These are phyloP conservation scores for Elsinoe ampelina DNA, from an alignment of 2,329 filamentous ascomycete species.

Conservation along the genomic window DNA sequence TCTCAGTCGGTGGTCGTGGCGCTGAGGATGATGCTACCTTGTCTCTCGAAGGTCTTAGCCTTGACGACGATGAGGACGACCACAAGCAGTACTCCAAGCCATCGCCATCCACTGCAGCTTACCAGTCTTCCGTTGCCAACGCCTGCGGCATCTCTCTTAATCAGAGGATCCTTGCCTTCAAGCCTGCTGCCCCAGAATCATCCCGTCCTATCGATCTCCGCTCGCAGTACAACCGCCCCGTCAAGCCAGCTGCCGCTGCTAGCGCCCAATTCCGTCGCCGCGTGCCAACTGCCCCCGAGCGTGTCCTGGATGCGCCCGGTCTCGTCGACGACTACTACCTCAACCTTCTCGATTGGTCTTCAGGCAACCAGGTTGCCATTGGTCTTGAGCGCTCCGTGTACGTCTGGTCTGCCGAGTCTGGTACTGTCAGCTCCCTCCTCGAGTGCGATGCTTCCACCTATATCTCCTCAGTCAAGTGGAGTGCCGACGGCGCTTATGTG, in stretches of 20 bases:
- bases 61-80: slow-evolving; percentile 64
- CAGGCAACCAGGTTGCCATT: slow-evolving; percentile 94
- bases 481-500: slow-evolving; percentile 90
- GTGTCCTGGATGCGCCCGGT: slow-evolving; percentile 90
- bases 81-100: slow-evolving; percentile 61
- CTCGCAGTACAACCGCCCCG: slow-evolving; percentile 93
- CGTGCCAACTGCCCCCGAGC: slow-evolving; percentile 88
- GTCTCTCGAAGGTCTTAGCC: slow-evolving; percentile 68
- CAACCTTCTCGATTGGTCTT: slow-evolving; percentile 97
- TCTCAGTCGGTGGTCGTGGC: slow-evolving; percentile 52
- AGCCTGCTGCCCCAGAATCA: slow-evolving; percentile 94
- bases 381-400: slow-evolving; percentile 95
- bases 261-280: slow-evolving; percentile 84
- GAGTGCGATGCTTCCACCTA: slow-evolving; percentile 88
- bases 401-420: slow-evolving; percentile 94
- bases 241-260: slow-evolving; percentile 64
- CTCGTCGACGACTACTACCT: slow-evolving; percentile 98
- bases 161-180: slow-evolving; percentile 94
- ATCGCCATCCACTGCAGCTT: slow-evolving; percentile 79
- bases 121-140: slow-evolving; percentile 80
- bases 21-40: slow-evolving; percentile 63
- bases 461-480: slow-evolving; percentile 98
- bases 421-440: slow-evolving; percentile 76
- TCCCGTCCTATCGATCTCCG: slow-evolving; percentile 96
- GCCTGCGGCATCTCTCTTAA: slow-evolving; percentile 89